Evolutionary conservation across 169 alveolate species (phyloP), one percentile per base, ranked within the genome.

Genomic region (Fabrea salina): DNA sequence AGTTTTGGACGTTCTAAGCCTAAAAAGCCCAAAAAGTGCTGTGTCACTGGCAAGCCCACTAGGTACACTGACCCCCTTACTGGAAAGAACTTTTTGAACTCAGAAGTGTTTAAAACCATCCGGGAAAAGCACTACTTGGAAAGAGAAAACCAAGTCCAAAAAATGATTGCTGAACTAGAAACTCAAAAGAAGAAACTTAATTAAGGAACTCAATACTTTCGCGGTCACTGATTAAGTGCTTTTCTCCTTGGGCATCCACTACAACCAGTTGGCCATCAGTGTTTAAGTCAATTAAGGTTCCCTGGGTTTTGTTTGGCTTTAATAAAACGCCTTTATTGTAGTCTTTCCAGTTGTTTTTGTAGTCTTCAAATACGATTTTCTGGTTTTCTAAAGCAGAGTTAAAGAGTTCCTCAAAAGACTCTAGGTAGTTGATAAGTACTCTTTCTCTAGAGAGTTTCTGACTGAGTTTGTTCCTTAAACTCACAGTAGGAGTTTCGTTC

Each of bases 11-110:
- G 16, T 8, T 44, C 8, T 13, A 8, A 11, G 53, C 19, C 19
- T 13, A 44, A 44, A 44, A 44, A 44, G 53, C 32, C 11, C n/a
- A 61, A 19, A 8, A 59, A 30, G 5, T 16, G 49, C 25, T 16
- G 25, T 0, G 74, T 32, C 7, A 61, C 41, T 32, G 74, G 49
- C n/a, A 30, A 8, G 13, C 11, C 8, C 13, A 51, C 51, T 11
- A 61, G 25, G 25, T 61, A 61, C 39, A 61, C 11, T 16, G 74
- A 61, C 4, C 74, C 74, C 1, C 39, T 1, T 47, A 61, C 74
- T 61, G 74, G 74, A 61, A 61, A 22, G 1, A 19, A 33, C 39
- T 61, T 16, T 5, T 16, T 13, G 19, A 61, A 22, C 13, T 16
- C 22, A 16, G 74, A 61, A 61, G 74, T 13, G 2, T 61, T 61